Evolutionary conservation across 2,329 filamentous ascomycete species (phyloP).

Genomic region (Beauveria bassiana): DNA sequence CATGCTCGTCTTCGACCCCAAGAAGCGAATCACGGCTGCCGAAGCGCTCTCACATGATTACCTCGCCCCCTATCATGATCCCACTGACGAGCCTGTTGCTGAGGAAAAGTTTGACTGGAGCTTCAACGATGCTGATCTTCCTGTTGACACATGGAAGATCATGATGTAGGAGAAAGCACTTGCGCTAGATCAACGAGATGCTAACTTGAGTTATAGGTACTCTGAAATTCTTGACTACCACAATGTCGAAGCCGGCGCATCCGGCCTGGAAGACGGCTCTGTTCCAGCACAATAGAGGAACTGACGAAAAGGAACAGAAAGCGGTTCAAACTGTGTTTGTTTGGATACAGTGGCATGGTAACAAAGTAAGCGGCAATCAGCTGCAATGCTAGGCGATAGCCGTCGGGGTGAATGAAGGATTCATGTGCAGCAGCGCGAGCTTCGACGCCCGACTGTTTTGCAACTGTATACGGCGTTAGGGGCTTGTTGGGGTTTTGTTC

Average conservation of each 20-base stretch:
- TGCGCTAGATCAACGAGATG: background rate
- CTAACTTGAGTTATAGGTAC: slow-evolving; percentile 56
- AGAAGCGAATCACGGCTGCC: slow-evolving; percentile 81
- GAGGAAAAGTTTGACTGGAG: slow-evolving; percentile 99
- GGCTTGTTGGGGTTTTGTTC: slow-evolving; percentile 7
- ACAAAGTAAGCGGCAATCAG: background rate
- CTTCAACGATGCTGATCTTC: slow-evolving; percentile 95
- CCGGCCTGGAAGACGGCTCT: background rate
- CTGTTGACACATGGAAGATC: slow-evolving; percentile 99
- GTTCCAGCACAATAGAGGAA: slow-evolving; percentile 1
- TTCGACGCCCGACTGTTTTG: background rate
- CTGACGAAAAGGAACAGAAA: background rate
- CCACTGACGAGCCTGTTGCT: slow-evolving; percentile 88
- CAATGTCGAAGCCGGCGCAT: slow-evolving; percentile 64
- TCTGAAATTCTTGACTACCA: slow-evolving; percentile 98
- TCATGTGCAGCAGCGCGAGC: background rate
- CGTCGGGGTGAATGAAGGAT: background rate
- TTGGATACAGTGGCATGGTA: background rate
- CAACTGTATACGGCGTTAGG: slow-evolving; percentile 8
- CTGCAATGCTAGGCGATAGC: background rate
- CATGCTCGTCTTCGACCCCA: slow-evolving; percentile 98
- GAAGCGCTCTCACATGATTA: slow-evolving; percentile 88
- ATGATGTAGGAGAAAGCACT: slow-evolving; percentile 71
- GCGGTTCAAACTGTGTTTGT: background rate
- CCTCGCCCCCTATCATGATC: slow-evolving; percentile 92